These are phyloP conservation scores for Boletus coccyginus DNA, from an alignment of 768 basidiomycete genomes.

Conservation along the genomic window DNA sequence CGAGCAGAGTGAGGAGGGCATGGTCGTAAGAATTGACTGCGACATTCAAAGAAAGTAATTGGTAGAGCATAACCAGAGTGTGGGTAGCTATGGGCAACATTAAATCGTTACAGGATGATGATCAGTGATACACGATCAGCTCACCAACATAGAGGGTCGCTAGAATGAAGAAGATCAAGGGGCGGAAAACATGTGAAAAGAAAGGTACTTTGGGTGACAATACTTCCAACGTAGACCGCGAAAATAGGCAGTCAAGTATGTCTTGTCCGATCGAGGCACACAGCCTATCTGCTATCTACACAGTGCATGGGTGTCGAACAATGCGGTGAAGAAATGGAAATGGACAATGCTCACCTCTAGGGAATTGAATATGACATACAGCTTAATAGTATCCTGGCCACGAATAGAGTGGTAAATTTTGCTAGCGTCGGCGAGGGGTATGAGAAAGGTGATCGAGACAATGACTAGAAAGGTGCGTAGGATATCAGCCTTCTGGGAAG, in stretches of 20 bases:
- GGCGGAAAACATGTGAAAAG: conserved; percentile 66
- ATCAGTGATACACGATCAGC: conserved; percentile 18
- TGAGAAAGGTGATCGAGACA: conserved; percentile 68
- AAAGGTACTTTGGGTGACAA: conserved; percentile 62
- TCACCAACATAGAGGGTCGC: conserved; percentile 81
- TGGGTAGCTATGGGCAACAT: conserved; percentile 61
- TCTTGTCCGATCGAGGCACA: conserved; percentile 98
- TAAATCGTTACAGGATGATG: not conserved
- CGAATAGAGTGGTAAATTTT: conserved; percentile 98
- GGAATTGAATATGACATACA: conserved; percentile 99
- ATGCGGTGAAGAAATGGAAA: not conserved
- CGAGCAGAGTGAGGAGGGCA: conserved; percentile 85
- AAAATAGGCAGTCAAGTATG: conserved; percentile 94
- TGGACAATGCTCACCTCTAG: conserved; percentile 70
- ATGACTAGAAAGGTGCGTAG: conserved; percentile 76
- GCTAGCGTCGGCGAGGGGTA: conserved; percentile 88
- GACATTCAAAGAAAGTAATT: conserved; percentile 91
- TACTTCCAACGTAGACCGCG: conserved; percentile 80
- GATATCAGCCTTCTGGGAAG: conserved; percentile 91
- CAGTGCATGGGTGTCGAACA: not conserved
- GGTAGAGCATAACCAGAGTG: conserved; percentile 93
- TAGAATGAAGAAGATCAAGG: conserved; percentile 80
- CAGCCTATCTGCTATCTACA: conserved; percentile 88
- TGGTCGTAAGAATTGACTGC: conserved; percentile 99
- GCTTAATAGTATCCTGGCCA: conserved; percentile 97